phyloP scores from a whole-genome alignment of 805 yeast species.

The Allodekkera sacchari region DNA sequence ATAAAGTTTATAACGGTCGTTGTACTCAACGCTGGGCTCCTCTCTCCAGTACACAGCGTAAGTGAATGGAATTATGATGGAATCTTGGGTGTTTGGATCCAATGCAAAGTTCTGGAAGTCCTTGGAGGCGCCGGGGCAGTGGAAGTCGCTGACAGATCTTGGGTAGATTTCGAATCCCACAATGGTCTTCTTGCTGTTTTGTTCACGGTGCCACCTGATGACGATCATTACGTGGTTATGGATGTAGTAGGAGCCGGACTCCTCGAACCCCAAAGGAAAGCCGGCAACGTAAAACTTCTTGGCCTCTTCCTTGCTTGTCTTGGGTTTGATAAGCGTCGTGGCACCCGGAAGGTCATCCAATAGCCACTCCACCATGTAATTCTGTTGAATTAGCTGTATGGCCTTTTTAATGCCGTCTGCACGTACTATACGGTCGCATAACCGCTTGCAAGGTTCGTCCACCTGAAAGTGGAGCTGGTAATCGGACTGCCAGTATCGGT shows the following conservation, averaged over 20 bases:
- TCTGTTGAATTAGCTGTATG: slow-evolving; percentile 50
- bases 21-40: slow-evolving; percentile 56
- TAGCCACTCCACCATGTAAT: slow-evolving; percentile 77
- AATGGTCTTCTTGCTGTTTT: slow-evolving; percentile 42
- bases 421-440: slow-evolving; percentile 61
- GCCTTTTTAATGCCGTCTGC: slow-evolving; percentile 47
- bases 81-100: slow-evolving; percentile 30
- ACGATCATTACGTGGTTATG: slow-evolving; percentile 81
- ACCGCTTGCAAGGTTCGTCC: slow-evolving; percentile 56
- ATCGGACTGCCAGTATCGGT: slow-evolving; percentile 68
- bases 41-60: slow-evolving; percentile 88
- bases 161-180: slow-evolving; percentile 92
- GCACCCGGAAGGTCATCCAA: slow-evolving; percentile 85
- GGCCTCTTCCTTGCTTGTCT: slow-evolving; percentile 36
- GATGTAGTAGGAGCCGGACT: slow-evolving; percentile 50
- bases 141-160: slow-evolving; percentile 56
- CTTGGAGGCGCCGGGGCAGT: slow-evolving; percentile 70
- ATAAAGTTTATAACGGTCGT: slow-evolving; percentile 67
- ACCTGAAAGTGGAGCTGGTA: slow-evolving; percentile 54
- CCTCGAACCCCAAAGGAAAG: slow-evolving; percentile 71
- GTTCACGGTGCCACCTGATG: slow-evolving; percentile 55
- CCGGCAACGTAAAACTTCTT: slow-evolving; percentile 75
- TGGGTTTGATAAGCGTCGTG: slow-evolving; percentile 61
- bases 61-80: slow-evolving; percentile 59
- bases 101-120: slow-evolving; percentile 51